Base-by-base conservation (phyloP, 192 early-diverging fungal species). In the Backusella sp. region DNA sequence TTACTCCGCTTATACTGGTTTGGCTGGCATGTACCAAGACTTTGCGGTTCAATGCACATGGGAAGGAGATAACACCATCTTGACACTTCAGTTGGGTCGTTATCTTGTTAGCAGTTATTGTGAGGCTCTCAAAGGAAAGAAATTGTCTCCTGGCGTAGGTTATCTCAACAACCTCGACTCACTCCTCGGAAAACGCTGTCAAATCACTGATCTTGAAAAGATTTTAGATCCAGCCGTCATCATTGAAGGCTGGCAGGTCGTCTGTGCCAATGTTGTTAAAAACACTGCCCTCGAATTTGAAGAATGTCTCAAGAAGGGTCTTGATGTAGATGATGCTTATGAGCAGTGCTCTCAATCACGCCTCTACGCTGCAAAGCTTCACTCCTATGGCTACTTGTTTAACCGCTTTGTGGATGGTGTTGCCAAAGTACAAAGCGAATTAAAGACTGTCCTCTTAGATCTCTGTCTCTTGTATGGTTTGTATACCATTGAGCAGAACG, bases 11-110 rank as follows among this genome's bases (percentile, higher is more conserved):
- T 96, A 96, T 87, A 94, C 96, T 5, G 96, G 94, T 1, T 90
- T 97, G 21, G 91, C 96, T 39, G 88, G 89, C 66, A 89, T 92
- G 71, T 94, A 94, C 85, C 88, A 89, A 72, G 94, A 96, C 77
- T 97, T 95, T 85, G 92, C 94, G 39, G 95, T 96, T 34, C 93
- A 94, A 79, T 94, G 92, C 81, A 96, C 94, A 35, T 93, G 94
- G 89, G 91, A 92, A 83, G 94, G 95, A 77, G 94, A 95, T 86
- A 95, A 96, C 82, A 96, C 95, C 66, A 96, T 97, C 71, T 83
- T 97, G 80, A 94, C 92, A 2, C 86, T 97, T 66, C 96, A 97
- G 83, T 90, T 91, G 49, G 94, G 94, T 41, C 90, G 95, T 73
- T 96, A 95, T 77, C 87, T 96, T 73, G 90, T 95, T 39, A 86